Base-by-base conservation (phyloP, 2,329 filamentous ascomycete species). In the Rhynchosporium agropyri region DNA sequence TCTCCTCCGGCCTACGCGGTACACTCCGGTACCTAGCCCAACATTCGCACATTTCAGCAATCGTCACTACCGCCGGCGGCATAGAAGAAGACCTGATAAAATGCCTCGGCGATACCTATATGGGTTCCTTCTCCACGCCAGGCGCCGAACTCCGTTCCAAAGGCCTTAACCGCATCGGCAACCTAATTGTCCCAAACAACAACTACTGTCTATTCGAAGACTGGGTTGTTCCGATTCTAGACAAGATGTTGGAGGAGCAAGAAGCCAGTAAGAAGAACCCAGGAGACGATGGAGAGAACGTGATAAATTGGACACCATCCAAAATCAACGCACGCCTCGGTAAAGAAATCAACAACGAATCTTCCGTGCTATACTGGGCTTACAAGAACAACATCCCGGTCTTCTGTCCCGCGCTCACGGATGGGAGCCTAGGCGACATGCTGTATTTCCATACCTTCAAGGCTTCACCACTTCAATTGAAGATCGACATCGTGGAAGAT, bases 1-100 rank as follows among this genome's bases (percentile, higher is more conserved):
- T 99, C 73, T 98, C 95, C 0, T 99, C 94, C 3, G 95, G 95
- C 8, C 84, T 99, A 36, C 87, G 95, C 60, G 93, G 96, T 69
- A 93, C 93, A 42, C 81, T 99, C 68, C 90, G 95, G 62, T 99
- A 92, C 79, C 85, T 99, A 0, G 93, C 96, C 50, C 85, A 98
- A 79, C 92, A 99, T 79, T 89, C 88, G 67, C 93, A 98, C 75
- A 88, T 99, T 67, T 95, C 92, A 0, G 90, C 89, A 69, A 91
- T 99, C 72, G 95, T 99, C 65, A 97, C 95, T 29, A 97, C 95
- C 0, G 95, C 95, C 0, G 95, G 95, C 50, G 95, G 95, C 56
- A 86, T 99, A 58, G 95, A 99, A 77, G 95, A 99, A 76, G 95
- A 99, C 77, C 88, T 99, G 63, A 99, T 99, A 83, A 99, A 99